Evolutionary conservation across 2,329 filamentous ascomycete genomes (phyloP), one percentile per base, ranked within the genome.

Genomic region (Alternaria hordeiaustralica): DNA sequence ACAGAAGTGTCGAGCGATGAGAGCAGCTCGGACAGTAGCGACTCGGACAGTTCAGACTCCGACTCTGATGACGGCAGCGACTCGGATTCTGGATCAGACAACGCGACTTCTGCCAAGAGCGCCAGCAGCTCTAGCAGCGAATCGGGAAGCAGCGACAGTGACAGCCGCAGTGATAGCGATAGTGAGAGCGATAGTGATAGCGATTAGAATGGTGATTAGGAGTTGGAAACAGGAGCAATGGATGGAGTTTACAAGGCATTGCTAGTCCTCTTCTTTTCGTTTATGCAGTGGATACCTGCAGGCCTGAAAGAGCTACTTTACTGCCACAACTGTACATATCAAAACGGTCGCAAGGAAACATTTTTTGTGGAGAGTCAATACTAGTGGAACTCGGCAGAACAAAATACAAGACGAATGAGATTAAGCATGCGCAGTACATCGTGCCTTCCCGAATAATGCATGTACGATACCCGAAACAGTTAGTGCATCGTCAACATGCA

Each of bases 21-120:
- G 50, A 77, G 72, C 54, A 79, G 74, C 63, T 75, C 74, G 18
- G 75, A 75, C 43, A 77, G 73, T 58, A 76, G 72, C 51, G 75
- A 71, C 50, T 69, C 67, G 11, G 71, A 76, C 6, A 72, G 69
- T 53, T 71, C 70, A 5, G 67, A 68, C 18, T 71, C 70, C 5
- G 69, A 75, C 9, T 65, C 65, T 13, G 69, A 71, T 28, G 66
- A 45, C 21, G 33, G 58, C 11, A 55, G 45, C 43, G 64, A 61
- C 43, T 30, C 60, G 20, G 50, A 44, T 53, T 66, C 49, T 6
- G 57, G 13, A 28, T 51, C 54, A 2, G 46, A 57, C 33, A 50
- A 43, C 18, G 36, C 20, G 41, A 30, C 13, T 41, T 47, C 60
- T 47, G 23, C n/a, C 20, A 62, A 59, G 55, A 65, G 57, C 49